Evolutionary conservation across 345 rosid genomes (phyloP).

Genomic region (Turnera subulata): DNA sequence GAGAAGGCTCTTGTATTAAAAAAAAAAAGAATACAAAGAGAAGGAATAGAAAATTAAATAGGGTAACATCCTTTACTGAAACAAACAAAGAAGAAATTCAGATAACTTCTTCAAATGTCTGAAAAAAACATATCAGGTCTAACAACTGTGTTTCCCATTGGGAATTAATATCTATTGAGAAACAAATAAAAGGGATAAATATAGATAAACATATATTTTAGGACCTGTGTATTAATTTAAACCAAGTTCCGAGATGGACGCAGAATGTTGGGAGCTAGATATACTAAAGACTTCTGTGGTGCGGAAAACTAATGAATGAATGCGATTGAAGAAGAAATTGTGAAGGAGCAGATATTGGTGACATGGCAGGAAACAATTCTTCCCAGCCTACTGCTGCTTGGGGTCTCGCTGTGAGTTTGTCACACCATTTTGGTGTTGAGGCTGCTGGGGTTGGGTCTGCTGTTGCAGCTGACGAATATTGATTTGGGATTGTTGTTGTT

Average conservation of each 20-base stretch:
- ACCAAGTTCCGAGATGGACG: conserved; percentile 22
- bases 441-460: conserved; percentile 26
- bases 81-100: conserved; percentile 22
- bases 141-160: conserved; percentile 22
- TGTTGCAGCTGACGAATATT: conserved; percentile 17
- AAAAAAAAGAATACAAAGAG: no score
- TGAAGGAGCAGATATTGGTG: no score
- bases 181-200: conserved; percentile 6
- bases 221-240: conserved; percentile 21
- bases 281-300: conserved; percentile 17
- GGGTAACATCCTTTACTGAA: background rate
- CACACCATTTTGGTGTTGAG: conserved; percentile 44
- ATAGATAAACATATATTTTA: conserved; percentile 12
- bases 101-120: conserved; percentile 22
- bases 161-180: conserved; percentile 23
- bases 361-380: background rate
- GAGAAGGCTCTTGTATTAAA: no score
- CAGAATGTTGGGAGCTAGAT: conserved; percentile 12
- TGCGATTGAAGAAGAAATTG: conserved; percentile 10
- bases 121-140: conserved; percentile 18
- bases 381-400: conserved; percentile 39
- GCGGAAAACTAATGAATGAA: conserved; percentile 39
- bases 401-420: conserved; percentile 48
- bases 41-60: background rate
- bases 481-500: conserved; percentile 14